Evolutionary conservation across 2,329 filamentous ascomycete species (phyloP).

Genomic region (Xylaria sp.): DNA sequence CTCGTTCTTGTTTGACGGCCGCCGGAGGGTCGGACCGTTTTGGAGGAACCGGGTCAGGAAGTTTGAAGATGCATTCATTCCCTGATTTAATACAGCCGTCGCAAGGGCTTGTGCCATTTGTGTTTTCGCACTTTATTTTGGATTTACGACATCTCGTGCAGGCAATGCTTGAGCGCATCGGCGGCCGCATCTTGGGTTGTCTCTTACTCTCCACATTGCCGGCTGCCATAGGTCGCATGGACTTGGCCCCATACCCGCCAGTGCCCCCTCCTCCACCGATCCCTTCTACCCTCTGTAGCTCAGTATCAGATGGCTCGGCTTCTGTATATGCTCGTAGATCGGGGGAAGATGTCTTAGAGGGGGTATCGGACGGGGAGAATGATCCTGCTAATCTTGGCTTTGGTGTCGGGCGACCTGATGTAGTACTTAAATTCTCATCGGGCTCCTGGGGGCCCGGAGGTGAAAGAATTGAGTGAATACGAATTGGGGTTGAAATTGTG

Average conservation of each 20-base stretch:
- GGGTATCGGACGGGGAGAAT: conserved; percentile 49
- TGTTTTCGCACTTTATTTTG: conserved; percentile 90
- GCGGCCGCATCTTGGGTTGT: conserved; percentile 58
- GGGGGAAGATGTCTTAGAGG: conserved; percentile 47
- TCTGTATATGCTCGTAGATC: conserved; percentile 43
- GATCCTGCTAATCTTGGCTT: conserved; percentile 53
- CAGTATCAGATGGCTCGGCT: conserved; percentile 45
- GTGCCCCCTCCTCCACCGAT: conserved; percentile 41
- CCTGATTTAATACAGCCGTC: conserved; percentile 78
- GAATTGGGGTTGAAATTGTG: conserved; percentile 63
- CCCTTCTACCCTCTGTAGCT: conserved; percentile 41
- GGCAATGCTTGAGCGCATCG: conserved; percentile 82
- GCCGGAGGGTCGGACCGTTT: conserved; percentile 57
- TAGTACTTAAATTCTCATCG: conserved; percentile 52
- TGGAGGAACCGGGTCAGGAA: conserved; percentile 64
- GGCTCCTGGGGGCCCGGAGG: conserved; percentile 56
- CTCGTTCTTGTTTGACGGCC: conserved; percentile 55
- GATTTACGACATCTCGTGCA: conserved; percentile 80
- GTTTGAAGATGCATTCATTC: conserved; percentile 72
- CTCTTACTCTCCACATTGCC: conserved; percentile 55
- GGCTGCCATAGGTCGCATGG: conserved; percentile 52
- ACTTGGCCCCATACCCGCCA: conserved; percentile 46
- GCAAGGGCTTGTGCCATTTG: conserved; percentile 76
- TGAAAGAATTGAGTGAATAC: conserved; percentile 64
- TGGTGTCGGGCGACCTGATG: conserved; percentile 49